Percentiles rank a stretch among this genome's conserved stretches.
phyloP scores from a whole-genome alignment of 805 yeast species.

The Yamadazyma ubonensis region DNA sequence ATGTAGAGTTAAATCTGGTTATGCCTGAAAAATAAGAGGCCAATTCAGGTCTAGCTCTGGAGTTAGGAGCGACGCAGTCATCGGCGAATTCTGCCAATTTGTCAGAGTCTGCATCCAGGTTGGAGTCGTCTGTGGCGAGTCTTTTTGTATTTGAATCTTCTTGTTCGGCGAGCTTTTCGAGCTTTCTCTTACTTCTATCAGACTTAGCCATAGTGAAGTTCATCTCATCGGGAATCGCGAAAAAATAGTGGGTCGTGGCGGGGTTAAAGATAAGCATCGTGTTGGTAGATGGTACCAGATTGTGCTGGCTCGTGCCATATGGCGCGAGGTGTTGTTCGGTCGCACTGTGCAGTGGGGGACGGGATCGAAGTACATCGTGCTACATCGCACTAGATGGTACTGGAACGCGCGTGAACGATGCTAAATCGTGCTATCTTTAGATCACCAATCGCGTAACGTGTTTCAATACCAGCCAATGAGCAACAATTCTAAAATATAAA shows the following conservation, averaged over 20 bases:
- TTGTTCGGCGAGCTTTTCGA: not conserved
- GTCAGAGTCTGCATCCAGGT: conserved; percentile 6
- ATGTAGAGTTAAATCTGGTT: conserved; percentile 63
- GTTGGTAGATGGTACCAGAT: not conserved
- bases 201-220: conserved; percentile 8
- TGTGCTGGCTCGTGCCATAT: too few relatives aligned
- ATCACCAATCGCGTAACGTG: too few relatives aligned
- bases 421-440: too few relatives aligned
- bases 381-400: too few relatives aligned
- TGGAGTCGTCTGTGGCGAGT: conserved; percentile 9
- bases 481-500: too few relatives aligned
- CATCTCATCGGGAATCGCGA: conserved; percentile 11
- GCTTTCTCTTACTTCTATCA: conserved; percentile 11
- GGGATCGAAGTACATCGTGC: too few relatives aligned
- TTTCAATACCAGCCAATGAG: too few relatives aligned
- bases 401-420: too few relatives aligned
- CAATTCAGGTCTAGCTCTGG: conserved; percentile 4
- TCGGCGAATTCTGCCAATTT: conserved; percentile 4
- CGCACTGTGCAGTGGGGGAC: too few relatives aligned
- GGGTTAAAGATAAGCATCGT: not conserved
- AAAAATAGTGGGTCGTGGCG: not conserved
- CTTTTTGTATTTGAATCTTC: not conserved
- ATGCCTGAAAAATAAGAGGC: conserved; percentile 19
- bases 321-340: too few relatives aligned
- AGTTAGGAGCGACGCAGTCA: not conserved